Percentiles rank a stretch among this genome's conserved stretches.
These are phyloP conservation scores for Psophocarpus tetragonolobus DNA, from an alignment of 306 rosid genomes.

Conservation along the genomic window DNA sequence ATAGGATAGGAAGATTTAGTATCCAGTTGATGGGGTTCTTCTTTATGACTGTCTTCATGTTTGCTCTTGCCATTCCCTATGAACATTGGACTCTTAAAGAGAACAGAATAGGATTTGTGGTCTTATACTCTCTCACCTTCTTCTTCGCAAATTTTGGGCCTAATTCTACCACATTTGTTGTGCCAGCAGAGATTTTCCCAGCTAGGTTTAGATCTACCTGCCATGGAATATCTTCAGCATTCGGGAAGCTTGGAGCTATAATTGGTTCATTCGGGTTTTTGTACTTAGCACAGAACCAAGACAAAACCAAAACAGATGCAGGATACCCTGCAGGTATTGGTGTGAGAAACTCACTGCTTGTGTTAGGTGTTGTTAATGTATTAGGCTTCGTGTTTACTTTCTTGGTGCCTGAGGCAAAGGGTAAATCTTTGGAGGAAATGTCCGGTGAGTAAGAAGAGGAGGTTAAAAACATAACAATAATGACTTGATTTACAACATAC, in stretches of 20 bases:
- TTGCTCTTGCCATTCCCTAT: constrained; percentile 77
- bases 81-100: constrained; percentile 67
- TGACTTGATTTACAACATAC: too few relatives aligned
- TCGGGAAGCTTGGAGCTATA: constrained; percentile 77
- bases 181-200: constrained; percentile 78
- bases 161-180: constrained; percentile 79
- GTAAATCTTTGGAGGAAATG: constrained; percentile 76
- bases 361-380: constrained; percentile 54
- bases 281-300: constrained; percentile 66
- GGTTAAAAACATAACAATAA: background rate
- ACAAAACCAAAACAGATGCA: constrained; percentile 59
- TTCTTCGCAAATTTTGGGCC: constrained; percentile 84
- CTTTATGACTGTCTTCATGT: constrained; percentile 82
- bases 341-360: constrained; percentile 52
- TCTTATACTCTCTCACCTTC: constrained; percentile 62
- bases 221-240: constrained; percentile 75
- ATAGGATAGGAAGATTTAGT: constrained; percentile 65
- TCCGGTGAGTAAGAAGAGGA: constrained; percentile 69
- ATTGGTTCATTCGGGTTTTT: constrained; percentile 81
- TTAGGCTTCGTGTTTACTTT: constrained; percentile 64
- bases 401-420: constrained; percentile 75
- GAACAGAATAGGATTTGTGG: constrained; percentile 59
- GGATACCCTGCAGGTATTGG: constrained; percentile 81
- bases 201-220: constrained; percentile 76
- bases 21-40: constrained; percentile 81